phyloP scores from a whole-genome alignment of 176 grass and related monocot genomes.

The Triticum dicoccoides region DNA sequence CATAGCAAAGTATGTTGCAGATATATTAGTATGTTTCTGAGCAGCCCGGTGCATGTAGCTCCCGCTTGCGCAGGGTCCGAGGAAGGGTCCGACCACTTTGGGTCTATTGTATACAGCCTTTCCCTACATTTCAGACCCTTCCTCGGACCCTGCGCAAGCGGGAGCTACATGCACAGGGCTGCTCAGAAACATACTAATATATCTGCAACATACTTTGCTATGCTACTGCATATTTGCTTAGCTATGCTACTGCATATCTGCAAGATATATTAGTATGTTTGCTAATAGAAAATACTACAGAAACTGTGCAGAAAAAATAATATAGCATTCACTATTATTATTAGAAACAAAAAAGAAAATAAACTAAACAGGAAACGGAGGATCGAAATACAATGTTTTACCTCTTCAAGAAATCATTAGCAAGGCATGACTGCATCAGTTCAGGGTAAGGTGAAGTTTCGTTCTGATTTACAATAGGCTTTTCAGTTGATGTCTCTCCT shows the following conservation, averaged over 20 bases:
- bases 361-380: not conserved
- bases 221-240: too few species aligned
- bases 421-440: slow-evolving; percentile 49
- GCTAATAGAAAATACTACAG: not conserved
- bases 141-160: too few species aligned
- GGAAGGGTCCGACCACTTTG: too few species aligned
- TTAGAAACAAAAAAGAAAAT: not conserved
- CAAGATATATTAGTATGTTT: not conserved
- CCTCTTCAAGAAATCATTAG: slow-evolving; percentile 94
- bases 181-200: too few species aligned
- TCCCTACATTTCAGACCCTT: too few species aligned
- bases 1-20: not conserved
- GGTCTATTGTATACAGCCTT: too few species aligned
- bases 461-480: slow-evolving; percentile 15
- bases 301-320: not conserved
- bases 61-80: too few species aligned
- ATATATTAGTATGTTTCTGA: not conserved
- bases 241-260: too few species aligned
- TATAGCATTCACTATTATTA: not conserved
- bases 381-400: slow-evolving; percentile 23
- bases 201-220: too few species aligned
- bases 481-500: slow-evolving; percentile 33
- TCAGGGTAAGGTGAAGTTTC: slow-evolving; percentile 41
- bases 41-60: too few species aligned
- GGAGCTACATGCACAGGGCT: too few species aligned